Evolutionary conservation across 306 rosid genomes (phyloP).

Genomic region (Erythrophleum fordii): DNA sequence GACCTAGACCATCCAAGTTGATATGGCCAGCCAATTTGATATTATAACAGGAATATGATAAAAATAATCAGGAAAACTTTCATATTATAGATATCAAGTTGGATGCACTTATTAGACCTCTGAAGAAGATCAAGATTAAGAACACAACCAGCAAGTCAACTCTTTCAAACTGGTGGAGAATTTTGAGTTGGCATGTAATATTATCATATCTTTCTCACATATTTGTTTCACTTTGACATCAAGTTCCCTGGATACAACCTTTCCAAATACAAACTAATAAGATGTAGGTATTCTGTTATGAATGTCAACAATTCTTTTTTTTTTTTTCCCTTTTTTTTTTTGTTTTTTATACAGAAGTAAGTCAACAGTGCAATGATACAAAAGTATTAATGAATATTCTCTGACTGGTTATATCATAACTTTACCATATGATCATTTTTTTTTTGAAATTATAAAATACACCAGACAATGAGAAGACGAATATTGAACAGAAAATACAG

Average conservation of each 20-base stretch:
- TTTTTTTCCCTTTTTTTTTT: too few relatives aligned
- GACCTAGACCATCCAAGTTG: slow-evolving; percentile 28
- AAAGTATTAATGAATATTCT: background rate
- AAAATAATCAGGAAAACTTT: slow-evolving; percentile 26
- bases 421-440: background rate
- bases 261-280: background rate
- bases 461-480: background rate
- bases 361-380: background rate
- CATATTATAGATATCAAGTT: slow-evolving; percentile 18
- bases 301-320: background rate
- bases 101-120: slow-evolving; percentile 9
- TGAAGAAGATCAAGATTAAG: slow-evolving; percentile 9
- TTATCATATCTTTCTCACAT: slow-evolving; percentile 5
- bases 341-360: background rate
- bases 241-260: background rate
- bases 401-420: background rate
- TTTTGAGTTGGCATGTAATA: background rate
- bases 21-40: slow-evolving; percentile 20
- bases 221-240: slow-evolving; percentile 1
- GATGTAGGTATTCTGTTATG: background rate
- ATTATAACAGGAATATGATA: slow-evolving; percentile 22
- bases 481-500: background rate
- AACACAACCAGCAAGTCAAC: slow-evolving; percentile 16
- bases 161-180: background rate
- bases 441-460: background rate